Conservation (phyloP, 352 stramenopile genomes). For the Phytophthora boehmeriae region DNA sequence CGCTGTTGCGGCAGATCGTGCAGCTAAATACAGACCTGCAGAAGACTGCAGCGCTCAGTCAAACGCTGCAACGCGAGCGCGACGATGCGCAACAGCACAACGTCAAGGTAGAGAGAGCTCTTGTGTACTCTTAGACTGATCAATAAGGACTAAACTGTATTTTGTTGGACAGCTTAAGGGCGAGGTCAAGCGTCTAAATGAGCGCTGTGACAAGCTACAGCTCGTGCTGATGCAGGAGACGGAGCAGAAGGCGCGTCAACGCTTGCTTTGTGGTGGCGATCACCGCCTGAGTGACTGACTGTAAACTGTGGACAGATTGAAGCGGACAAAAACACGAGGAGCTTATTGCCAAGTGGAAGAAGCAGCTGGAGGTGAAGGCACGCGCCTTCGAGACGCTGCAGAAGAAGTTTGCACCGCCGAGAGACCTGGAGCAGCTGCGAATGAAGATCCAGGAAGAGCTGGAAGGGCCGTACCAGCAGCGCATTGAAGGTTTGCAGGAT, state of each 20-base stretch:
- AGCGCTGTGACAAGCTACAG: slow-evolving; percentile 85
- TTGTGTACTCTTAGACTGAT: background rate
- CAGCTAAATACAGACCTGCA: slow-evolving; percentile 85
- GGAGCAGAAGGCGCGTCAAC: slow-evolving; percentile 63
- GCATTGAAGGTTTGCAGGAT: slow-evolving; percentile 60
- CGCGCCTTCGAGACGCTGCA: slow-evolving; percentile 83
- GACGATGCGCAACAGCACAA: slow-evolving; percentile 71
- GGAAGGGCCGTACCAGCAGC: slow-evolving; percentile 75
- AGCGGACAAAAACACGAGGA: slow-evolving; percentile 82
- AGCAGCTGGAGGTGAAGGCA: slow-evolving; percentile 82
- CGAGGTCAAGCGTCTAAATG: slow-evolving; percentile 66
- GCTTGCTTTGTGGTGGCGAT: background rate
- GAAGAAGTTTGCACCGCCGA: slow-evolving; percentile 80
- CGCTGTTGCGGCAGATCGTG: slow-evolving; percentile 82
- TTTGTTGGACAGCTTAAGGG: slow-evolving; percentile 50
- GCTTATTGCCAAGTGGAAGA: slow-evolving; percentile 85
- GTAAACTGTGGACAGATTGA: slow-evolving; percentile 50
- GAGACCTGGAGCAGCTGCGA: slow-evolving; percentile 81
- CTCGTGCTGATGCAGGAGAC: slow-evolving; percentile 81
- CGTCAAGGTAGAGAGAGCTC: slow-evolving; percentile 42
- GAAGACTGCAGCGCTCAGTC: slow-evolving; percentile 81
- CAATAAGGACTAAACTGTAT: background rate
- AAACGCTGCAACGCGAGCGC: slow-evolving; percentile 78
- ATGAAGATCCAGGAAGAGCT: slow-evolving; percentile 87
- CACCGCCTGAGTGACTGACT: background rate